These are phyloP conservation scores for Leccinum variicolor DNA, from an alignment of 768 basidiomycete species.

Conservation along the genomic window DNA sequence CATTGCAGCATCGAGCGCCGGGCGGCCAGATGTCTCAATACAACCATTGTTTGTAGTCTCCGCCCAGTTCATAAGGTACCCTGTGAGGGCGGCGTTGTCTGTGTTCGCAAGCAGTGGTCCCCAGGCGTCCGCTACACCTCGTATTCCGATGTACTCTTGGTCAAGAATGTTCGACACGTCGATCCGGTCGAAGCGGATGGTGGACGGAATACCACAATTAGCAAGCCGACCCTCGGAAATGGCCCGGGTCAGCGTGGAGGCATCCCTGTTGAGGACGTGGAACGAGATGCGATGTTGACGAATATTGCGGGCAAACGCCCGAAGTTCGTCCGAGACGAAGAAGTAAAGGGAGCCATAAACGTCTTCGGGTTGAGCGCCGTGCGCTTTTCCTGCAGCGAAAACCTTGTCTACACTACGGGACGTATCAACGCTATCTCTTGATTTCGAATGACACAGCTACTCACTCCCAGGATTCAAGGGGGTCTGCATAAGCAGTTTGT, in stretches of 20 bases:
- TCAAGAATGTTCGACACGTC: constrained; percentile 38
- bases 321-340: constrained; percentile 39
- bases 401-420: constrained; percentile 39
- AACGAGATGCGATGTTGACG: constrained; percentile 34
- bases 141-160: constrained; percentile 32
- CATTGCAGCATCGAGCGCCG: neutral
- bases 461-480: constrained; percentile 52
- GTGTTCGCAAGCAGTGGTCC: constrained; percentile 31
- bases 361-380: constrained; percentile 41
- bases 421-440: neutral
- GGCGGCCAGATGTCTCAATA: constrained; percentile 7
- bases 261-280: constrained; percentile 35
- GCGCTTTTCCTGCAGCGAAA: constrained; percentile 34
- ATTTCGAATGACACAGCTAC: constrained; percentile 6
- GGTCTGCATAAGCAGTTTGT: constrained; percentile 37
- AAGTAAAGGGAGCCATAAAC: constrained; percentile 52
- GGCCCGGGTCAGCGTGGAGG: constrained; percentile 38
- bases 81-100: constrained; percentile 33
- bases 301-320: constrained; percentile 35
- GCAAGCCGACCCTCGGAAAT: constrained; percentile 24
- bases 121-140: constrained; percentile 34
- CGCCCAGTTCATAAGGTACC: constrained; percentile 50
- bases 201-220: constrained; percentile 20
- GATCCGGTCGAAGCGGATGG: constrained; percentile 41
- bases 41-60: neutral